A percentile compares a stretch with the other conserved stretches of the same genome.
Evolutionary conservation across 805 yeast genomes (phyloP).

Genomic region (Ogataea angusta): DNA sequence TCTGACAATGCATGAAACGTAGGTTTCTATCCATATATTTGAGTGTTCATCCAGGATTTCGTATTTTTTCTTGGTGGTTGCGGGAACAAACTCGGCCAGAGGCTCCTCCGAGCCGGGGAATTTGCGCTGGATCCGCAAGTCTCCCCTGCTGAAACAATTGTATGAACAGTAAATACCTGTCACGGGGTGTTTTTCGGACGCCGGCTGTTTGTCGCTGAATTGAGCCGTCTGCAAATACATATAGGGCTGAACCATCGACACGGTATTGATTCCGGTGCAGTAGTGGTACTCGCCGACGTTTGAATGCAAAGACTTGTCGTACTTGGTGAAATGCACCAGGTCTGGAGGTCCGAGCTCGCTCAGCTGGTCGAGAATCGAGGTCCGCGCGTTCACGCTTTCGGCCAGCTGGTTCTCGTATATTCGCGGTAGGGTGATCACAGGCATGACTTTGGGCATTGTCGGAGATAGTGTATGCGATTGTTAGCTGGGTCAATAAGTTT

Average conservation of each 20-base stretch:
- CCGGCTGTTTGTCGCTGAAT: conserved; percentile 33
- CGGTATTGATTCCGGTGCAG: conserved; percentile 51
- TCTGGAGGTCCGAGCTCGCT: conserved; percentile 75
- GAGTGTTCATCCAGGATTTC: conserved; percentile 40
- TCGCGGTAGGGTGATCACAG: conserved; percentile 28
- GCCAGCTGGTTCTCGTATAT: conserved; percentile 48
- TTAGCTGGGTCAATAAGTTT: background rate
- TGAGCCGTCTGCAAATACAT: conserved; percentile 49
- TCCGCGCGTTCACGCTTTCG: conserved; percentile 51
- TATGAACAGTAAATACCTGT: conserved; percentile 62
- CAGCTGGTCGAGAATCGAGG: conserved; percentile 39
- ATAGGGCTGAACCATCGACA: conserved; percentile 51
- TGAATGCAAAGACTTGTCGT: conserved; percentile 40
- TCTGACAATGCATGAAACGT: conserved; percentile 56
- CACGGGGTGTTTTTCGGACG: conserved; percentile 30
- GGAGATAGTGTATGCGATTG: background rate
- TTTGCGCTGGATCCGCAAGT: conserved; percentile 62
- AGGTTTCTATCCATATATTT: conserved; percentile 57
- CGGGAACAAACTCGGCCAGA: conserved; percentile 46
- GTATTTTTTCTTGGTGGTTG: conserved; percentile 37
- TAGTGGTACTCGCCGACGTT: conserved; percentile 56
- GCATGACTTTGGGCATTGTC: conserved; percentile 10
- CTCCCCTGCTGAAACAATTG: conserved; percentile 71
- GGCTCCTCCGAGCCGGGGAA: conserved; percentile 47
- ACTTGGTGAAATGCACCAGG: conserved; percentile 51